These are phyloP conservation scores for Umbelopsis sp. DNA, from an alignment of 371 early-diverging fungal genomes.

Conservation along the genomic window DNA sequence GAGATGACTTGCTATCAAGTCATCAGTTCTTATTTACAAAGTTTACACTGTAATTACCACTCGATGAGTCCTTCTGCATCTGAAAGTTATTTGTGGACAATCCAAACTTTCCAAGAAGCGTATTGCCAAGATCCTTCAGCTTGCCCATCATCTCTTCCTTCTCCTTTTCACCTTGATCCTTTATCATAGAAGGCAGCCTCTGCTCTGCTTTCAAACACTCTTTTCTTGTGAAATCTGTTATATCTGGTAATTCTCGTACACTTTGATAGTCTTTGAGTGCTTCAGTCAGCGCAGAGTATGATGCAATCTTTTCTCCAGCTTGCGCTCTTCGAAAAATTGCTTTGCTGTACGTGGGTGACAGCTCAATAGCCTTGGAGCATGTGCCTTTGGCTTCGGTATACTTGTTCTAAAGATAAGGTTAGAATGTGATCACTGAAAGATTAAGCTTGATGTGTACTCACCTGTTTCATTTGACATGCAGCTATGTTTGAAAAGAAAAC, in stretches of 20 bases:
- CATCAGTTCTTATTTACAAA: constrained; percentile 57
- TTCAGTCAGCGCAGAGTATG: constrained; percentile 53
- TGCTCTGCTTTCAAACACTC: constrained; percentile 41
- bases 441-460: constrained; percentile 21
- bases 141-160: constrained; percentile 79
- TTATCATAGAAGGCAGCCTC: constrained; percentile 47
- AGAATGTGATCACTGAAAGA: neutral
- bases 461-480: constrained; percentile 69
- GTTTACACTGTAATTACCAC: constrained; percentile 68
- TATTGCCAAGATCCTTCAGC: constrained; percentile 75
- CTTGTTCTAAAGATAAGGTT: constrained; percentile 36
- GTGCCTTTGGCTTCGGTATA: constrained; percentile 52
- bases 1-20: constrained; percentile 5
- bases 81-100: constrained; percentile 76
- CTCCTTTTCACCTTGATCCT: constrained; percentile 63
- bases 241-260: constrained; percentile 31
- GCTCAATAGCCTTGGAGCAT: constrained; percentile 66
- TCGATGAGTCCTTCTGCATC: constrained; percentile 60
- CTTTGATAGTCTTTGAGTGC: constrained; percentile 61
- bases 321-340: constrained; percentile 81
- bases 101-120: constrained; percentile 75
- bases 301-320: constrained; percentile 67
- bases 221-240: constrained; percentile 34
- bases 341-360: constrained; percentile 74
- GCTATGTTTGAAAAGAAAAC: constrained; percentile 69